These are phyloP conservation scores for Fomitopsis pulvina DNA, from an alignment of 768 basidiomycete species.

Conservation along the genomic window DNA sequence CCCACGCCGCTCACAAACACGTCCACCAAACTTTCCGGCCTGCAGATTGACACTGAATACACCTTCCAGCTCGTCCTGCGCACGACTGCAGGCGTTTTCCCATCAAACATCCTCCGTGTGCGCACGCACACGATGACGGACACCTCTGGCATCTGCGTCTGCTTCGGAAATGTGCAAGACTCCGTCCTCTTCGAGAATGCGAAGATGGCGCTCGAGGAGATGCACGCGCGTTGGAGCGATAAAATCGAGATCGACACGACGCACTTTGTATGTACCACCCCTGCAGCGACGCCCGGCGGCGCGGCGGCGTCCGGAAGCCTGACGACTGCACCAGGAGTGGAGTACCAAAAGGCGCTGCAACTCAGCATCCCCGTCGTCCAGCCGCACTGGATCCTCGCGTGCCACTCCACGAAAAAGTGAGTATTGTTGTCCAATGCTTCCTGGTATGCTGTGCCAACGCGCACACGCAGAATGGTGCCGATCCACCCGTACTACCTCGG, in stretches of 20 bases:
- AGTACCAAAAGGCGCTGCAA: conserved; percentile 93
- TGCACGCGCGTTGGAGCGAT: conserved; percentile 88
- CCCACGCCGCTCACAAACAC: conserved; percentile 79
- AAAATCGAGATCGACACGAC: conserved; percentile 97
- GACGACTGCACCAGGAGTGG: conserved; percentile 62
- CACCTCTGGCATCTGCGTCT: conserved; percentile 91
- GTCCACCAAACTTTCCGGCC: conserved; percentile 80
- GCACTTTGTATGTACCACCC: conserved; percentile 94
- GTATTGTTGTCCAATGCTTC: conserved; percentile 14
- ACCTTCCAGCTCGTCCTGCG: conserved; percentile 91
- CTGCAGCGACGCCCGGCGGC: conserved; percentile 58
- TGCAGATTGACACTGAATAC: conserved; percentile 80
- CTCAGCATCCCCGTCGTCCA: conserved; percentile 92
- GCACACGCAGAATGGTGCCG: conserved; percentile 68
- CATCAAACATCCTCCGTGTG: conserved; percentile 76
- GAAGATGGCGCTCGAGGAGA: conserved; percentile 72
- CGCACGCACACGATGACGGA: conserved; percentile 93
- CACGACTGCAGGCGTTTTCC: conserved; percentile 87
- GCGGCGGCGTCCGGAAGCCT: conserved; percentile 48
- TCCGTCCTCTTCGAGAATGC: conserved; percentile 69
- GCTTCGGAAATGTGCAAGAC: conserved; percentile 89
- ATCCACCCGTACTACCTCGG: conserved; percentile 82
- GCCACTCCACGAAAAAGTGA: conserved; percentile 77
- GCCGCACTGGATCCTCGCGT: conserved; percentile 92
- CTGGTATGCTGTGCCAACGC: conserved; percentile 1